Base-by-base conservation (phyloP, 139 green algal genomes). In the Gonium pectorale region DNA sequence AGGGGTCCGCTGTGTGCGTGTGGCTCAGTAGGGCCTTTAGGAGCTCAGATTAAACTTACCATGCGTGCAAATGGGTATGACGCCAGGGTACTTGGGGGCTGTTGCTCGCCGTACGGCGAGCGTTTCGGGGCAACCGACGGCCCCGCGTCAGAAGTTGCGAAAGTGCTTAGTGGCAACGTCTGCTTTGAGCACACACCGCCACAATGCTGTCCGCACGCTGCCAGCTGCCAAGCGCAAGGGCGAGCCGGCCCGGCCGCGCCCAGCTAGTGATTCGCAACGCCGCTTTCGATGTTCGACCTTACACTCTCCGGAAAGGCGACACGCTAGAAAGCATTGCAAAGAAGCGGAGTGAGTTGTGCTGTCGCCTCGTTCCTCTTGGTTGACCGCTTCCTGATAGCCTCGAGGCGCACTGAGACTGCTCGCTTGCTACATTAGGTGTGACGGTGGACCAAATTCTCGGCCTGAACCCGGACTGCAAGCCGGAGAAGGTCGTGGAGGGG, bases 261-360 rank as follows among this genome's bases (percentile, higher is more conserved):
- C 60, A 62, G 13, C 60, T 82, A n/a, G 41, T 71, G 41, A 44
- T 83, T 22, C 49, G 5, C 11, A 64, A 49, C 38, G 77, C 62
- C 21, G 60, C 43, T 9, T 85, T 85, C 21, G 79, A 77, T 56
- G 93, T 97, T n/a, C 86, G 95, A 44, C 95, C 95, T 41, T 98
- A 98, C 90, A 98, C 95, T 2, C 90, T 97, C 21, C 87, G 95
- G 11, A 94, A 96, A 70, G 95, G 95, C 24, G 95, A 98, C 73
- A 96, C 93, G 3, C 67, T 97, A 17, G 84, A 91, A 8, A 91
- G 71, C 79, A 98, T 98, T 68, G 92, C 92, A 26, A 74, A 93
- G 31, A 98, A 98, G 92, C 84, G 95, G 74, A 90, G 93, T 95
- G 83, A 80, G 90, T 86, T 63, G 64, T 71, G n/a, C n/a, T n/a